Base-by-base conservation (phyloP, 2,329 filamentous ascomycete species). In the Nemania sp. region DNA sequence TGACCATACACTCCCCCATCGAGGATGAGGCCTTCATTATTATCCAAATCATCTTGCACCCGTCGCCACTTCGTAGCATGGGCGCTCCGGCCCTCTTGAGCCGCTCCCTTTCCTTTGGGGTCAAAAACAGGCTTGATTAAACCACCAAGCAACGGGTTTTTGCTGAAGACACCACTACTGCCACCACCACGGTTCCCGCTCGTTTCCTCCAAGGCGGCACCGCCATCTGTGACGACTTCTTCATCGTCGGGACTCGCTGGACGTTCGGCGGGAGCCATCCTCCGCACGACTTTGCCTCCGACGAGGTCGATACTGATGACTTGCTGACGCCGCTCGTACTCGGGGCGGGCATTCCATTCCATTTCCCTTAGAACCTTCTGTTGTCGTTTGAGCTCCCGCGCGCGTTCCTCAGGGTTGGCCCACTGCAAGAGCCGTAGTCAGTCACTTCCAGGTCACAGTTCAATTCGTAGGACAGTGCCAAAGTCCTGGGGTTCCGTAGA, bases 281-380 rank as follows among this genome's bases (percentile, higher is more conserved):
- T 85, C 61, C 84, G 86, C 4, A 95, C 87, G 2, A 96, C 86
- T 68, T 89, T 92, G 17, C 89, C 88, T 0, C 88, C 89, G 9
- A 88, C 87, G 0, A 97, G 78, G 72, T 97, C 92, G 62, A 97
- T 90, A 71, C 90, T 94, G 66, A 96, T 84, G 1, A 97, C 89
- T 62, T 95, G 88, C 68, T 84, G 86, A 60, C 91, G 84, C 82
- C 94, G 96, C 78, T 97, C 93, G 75, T 92, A 97, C 64, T 96
- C 93, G 0, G 92, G 92, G 53, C 85, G 81, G 3, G 90, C 88
- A 67, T 90, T 90, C 87, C 92, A 96, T 70, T 96, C 91, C 81
- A 95, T 88, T 75, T 96, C 91, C 5, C 91, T 81, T 67, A 96
- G 76, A 3, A 93, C 79, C 73, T 90, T 91, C 76, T 96, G 92